Conservation (phyloP, 129 eudicot genomes). For the sunflower (Helianthus annuus) region HanXRQr2.0-SUNRISE NC_035447.2:70189577-70190076, state of each 20-base stretch:
- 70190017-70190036: conserved; percentile 10
- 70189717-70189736: conserved; percentile 46
- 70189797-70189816: conserved; percentile 68
- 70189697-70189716: conserved; percentile 39
- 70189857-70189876: conserved; percentile 70
- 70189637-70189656: conserved; percentile 45
- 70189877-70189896: conserved; percentile 56
- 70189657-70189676: conserved; percentile 38
- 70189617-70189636: conserved; percentile 19
- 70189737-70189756: conserved; percentile 44
- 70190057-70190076: neutral
- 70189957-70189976: conserved; percentile 57
- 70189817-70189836: conserved; percentile 68
- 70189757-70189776: conserved; percentile 43
- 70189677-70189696: conserved; percentile 26
- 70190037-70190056: neutral
- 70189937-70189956: conserved; percentile 63
- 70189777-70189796: conserved; percentile 59
- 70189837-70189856: conserved; percentile 71
- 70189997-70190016: conserved; percentile 53
- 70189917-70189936: conserved; percentile 58
- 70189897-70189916: conserved; percentile 57
- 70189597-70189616: conserved; percentile 15
- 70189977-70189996: conserved; percentile 69
- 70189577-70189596: conserved; percentile 10